These are phyloP conservation scores for Russula dissimulans DNA, from an alignment of 768 basidiomycete species.

Conservation along the genomic window DNA sequence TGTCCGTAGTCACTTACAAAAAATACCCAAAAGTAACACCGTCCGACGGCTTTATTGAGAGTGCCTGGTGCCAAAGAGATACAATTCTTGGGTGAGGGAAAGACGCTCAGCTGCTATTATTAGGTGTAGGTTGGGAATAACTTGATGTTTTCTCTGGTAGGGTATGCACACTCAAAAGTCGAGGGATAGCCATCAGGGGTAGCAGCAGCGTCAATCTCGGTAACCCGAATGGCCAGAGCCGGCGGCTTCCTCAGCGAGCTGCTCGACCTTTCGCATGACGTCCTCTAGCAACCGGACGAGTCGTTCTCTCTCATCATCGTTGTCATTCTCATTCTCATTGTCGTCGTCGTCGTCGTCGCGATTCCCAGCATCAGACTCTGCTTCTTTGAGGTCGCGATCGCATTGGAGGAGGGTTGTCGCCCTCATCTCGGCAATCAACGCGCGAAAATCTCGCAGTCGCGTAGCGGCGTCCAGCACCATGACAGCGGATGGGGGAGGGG, in stretches of 20 bases:
- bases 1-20: neutral
- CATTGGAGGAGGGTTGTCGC: neutral
- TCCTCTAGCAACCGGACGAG: conserved; percentile 11
- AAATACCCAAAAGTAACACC: neutral
- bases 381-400: neutral
- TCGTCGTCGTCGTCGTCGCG: neutral
- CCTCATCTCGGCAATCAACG: conserved; percentile 7
- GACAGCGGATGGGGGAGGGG: too few species aligned
- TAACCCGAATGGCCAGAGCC: neutral
- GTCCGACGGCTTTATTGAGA: neutral
- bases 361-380: neutral
- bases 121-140: neutral
- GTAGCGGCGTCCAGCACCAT: neutral
- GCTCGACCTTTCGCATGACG: conserved; percentile 4
- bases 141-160: neutral
- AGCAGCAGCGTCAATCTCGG: neutral
- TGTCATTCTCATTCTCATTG: neutral
- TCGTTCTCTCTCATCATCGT: neutral
- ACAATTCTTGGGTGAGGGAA: too few species aligned
- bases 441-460: conserved; percentile 6
- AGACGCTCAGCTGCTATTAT: neutral
- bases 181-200: too few species aligned
- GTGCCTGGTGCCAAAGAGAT: neutral
- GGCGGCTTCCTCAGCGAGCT: neutral
- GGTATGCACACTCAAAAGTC: too few species aligned